These are phyloP conservation scores for Podila epigama DNA, from an alignment of 192 early-diverging fungal species.

Conservation along the genomic window DNA sequence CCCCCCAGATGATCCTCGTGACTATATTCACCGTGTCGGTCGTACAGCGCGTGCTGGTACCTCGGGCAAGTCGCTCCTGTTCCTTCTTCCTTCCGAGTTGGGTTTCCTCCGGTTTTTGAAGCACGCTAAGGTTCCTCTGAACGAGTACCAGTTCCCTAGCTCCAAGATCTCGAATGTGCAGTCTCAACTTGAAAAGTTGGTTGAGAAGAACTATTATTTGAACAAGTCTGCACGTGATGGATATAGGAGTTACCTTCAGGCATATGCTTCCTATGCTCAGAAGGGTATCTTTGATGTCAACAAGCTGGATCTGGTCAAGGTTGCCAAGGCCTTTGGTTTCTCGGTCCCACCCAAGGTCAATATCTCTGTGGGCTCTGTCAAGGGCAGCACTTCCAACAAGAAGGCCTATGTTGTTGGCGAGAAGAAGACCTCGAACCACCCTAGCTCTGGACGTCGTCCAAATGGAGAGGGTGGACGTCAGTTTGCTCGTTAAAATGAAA, in stretches of 20 bases:
- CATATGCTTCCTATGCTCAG: slow-evolving; percentile 93
- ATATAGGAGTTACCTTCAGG: slow-evolving; percentile 94
- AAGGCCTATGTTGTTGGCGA: slow-evolving; percentile 47
- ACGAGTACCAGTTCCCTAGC: slow-evolving; percentile 98
- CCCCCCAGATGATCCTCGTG: slow-evolving; percentile 99
- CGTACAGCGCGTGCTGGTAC: slow-evolving; percentile 95
- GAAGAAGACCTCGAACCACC: slow-evolving; percentile 42
- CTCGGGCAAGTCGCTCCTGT: slow-evolving; percentile 91
- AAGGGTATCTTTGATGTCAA: slow-evolving; percentile 98
- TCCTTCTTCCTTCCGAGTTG: slow-evolving; percentile 92
- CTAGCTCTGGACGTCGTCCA: slow-evolving; percentile 31
- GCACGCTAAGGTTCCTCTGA: slow-evolving; percentile 97
- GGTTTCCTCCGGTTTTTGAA: slow-evolving; percentile 97
- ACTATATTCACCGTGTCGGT: slow-evolving; percentile 96
- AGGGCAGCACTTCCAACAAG: slow-evolving; percentile 42
- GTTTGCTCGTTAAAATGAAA: slow-evolving; percentile 33
- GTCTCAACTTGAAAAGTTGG: slow-evolving; percentile 91
- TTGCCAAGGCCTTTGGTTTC: slow-evolving; percentile 95
- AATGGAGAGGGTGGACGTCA: slow-evolving; percentile 43
- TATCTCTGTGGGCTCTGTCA: slow-evolving; percentile 59
- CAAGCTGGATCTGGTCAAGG: slow-evolving; percentile 88
- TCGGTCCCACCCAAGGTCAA: slow-evolving; percentile 97
- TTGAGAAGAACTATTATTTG: slow-evolving; percentile 98
- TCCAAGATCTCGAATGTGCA: slow-evolving; percentile 97
- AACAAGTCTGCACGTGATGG: slow-evolving; percentile 96